These are phyloP conservation scores for Strigomonas culicis DNA, from an alignment of 208 protist species.

Conservation along the genomic window DNA sequence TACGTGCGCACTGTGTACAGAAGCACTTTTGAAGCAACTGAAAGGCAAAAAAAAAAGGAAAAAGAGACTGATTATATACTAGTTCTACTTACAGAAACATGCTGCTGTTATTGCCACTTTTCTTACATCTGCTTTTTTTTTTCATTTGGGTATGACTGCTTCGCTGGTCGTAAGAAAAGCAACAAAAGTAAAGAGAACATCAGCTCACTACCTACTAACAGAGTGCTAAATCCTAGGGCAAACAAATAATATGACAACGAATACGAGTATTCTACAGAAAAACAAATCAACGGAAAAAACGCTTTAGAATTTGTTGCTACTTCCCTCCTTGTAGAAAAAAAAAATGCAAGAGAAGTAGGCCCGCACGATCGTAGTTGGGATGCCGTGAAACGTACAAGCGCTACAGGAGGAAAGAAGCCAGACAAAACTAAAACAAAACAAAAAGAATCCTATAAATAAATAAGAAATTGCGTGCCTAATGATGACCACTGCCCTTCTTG, in stretches of 20 bases:
- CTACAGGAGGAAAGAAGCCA: no score
- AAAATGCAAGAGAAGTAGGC: no score
- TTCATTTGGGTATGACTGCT: no score
- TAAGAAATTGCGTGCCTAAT: no score
- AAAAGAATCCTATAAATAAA: conserved; percentile 7
- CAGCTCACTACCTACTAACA: no score
- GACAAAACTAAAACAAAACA: conserved; percentile 8
- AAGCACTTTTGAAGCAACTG: not conserved
- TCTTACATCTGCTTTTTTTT: not conserved
- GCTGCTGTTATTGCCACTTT: not conserved
- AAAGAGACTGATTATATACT: not conserved
- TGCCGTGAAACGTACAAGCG: no score
- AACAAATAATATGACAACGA: conserved; percentile 13
- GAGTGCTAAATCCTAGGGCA: not conserved
- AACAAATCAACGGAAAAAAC: no score
- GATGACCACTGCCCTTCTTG: conserved; percentile 26
- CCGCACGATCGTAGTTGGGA: no score
- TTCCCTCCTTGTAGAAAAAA: not conserved
- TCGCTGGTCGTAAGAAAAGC: no score
- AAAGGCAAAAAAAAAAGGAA: not conserved
- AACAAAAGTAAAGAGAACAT: conserved; percentile 6
- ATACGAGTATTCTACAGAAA: no score
- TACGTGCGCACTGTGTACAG: no score
- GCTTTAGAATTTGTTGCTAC: not conserved
- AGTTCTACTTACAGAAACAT: not conserved